Evolutionary conservation across 208 protist species (phyloP).

Genomic region (Tetramitus jugosus): DNA sequence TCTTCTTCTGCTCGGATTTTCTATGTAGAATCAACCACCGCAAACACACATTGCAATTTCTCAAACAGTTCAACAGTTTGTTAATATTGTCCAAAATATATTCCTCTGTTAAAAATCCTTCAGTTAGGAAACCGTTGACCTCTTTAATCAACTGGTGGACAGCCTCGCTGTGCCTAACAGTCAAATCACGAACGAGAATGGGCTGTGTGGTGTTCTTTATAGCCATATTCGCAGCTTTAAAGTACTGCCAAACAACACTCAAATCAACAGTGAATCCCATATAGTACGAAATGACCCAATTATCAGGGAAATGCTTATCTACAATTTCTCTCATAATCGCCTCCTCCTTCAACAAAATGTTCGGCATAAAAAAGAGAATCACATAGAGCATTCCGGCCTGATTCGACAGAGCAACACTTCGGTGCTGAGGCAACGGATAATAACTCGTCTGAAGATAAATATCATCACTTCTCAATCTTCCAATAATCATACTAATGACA

Average conservation of each 20-base stretch:
- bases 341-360: slow-evolving; percentile 71
- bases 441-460: slow-evolving; percentile 82
- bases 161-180: slow-evolving; percentile 42
- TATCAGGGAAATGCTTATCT: slow-evolving; percentile 95
- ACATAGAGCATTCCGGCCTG: slow-evolving; percentile 90
- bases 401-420: slow-evolving; percentile 64
- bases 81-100: slow-evolving; percentile 83
- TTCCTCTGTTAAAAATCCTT: slow-evolving; percentile 78
- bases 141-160: slow-evolving; percentile 44
- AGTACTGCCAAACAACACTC: slow-evolving; percentile 71
- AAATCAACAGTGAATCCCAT: slow-evolving; percentile 89
- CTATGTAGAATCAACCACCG: slow-evolving; percentile 86
- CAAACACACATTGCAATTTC: slow-evolving; percentile 82
- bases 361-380: slow-evolving; percentile 91
- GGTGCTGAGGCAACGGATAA: slow-evolving; percentile 86
- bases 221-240: slow-evolving; percentile 76
- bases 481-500: slow-evolving; percentile 73
- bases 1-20: slow-evolving; percentile 8
- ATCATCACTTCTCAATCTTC: slow-evolving; percentile 82
- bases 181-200: slow-evolving; percentile 60
- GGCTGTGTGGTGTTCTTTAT: slow-evolving; percentile 73
- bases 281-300: slow-evolving; percentile 95
- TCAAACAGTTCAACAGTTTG: slow-evolving; percentile 68
- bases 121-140: slow-evolving; percentile 43
- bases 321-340: slow-evolving; percentile 94